Percentiles rank a stretch among this genome's conserved stretches.
Evolutionary conservation across 306 rosid genomes (phyloP).

Genomic region (Sicyos edulis): DNA sequence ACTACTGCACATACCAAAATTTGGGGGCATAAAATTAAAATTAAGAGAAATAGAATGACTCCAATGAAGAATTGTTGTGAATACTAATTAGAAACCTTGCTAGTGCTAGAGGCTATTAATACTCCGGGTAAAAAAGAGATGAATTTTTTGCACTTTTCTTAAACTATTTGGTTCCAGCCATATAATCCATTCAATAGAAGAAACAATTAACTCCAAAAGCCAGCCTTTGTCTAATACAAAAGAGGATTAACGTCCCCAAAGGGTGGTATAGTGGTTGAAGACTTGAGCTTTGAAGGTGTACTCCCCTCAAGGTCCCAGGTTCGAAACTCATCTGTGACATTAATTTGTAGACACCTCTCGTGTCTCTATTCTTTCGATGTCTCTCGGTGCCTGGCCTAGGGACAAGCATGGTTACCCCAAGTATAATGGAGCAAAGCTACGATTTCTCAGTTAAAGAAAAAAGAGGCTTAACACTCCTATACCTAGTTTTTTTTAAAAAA

Average conservation of each 20-base stretch:
- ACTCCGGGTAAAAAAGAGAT: background rate
- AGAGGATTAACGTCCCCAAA: no score
- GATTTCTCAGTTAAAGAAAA: no score
- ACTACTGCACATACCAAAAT: background rate
- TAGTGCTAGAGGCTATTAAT: background rate
- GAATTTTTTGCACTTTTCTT: background rate
- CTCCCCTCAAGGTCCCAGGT: no score
- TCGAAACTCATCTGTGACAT: no score
- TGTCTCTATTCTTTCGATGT: no score
- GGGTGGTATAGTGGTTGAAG: no score
- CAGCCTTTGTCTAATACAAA: background rate
- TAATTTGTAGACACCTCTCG: no score
- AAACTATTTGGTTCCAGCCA: conserved; percentile 4
- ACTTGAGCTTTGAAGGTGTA: no score
- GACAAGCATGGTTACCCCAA: no score
- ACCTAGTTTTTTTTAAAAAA: background rate
- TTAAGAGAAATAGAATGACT: background rate
- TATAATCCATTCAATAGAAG: background rate
- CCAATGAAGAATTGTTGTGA: background rate
- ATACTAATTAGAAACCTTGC: background rate
- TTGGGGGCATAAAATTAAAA: background rate
- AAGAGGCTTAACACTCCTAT: background rate
- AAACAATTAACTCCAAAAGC: background rate
- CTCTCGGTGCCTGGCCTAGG: no score
- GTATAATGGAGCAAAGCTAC: no score